A percentile compares a stretch with the other conserved stretches of the same genome.
phyloP scores from a whole-genome alignment of 2,329 filamentous ascomycete genomes.

The Dryadomyces quercus-mongolicae region DNA sequence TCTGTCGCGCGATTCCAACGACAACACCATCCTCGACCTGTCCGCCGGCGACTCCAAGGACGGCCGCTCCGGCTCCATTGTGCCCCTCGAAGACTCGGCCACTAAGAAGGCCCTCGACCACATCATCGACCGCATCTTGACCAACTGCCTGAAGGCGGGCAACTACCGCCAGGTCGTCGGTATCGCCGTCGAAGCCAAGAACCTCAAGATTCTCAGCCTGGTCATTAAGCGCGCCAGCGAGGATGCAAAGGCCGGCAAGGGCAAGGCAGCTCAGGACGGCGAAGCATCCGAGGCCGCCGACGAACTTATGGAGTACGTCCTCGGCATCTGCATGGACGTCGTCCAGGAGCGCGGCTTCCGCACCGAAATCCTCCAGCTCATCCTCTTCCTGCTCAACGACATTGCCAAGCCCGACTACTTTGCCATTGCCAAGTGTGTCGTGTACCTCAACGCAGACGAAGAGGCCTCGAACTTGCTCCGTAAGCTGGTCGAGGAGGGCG shows the following conservation, averaged over 20 bases:
- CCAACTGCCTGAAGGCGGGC: conserved; percentile 74
- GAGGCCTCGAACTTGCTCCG: conserved; percentile 80
- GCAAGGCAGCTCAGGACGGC: conserved; percentile 35
- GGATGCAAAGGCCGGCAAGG: conserved; percentile 63
- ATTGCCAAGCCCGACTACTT: conserved; percentile 93
- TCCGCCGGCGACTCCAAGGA: conserved; percentile 32
- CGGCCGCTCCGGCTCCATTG: conserved; percentile 45
- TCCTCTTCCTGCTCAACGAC: conserved; percentile 89
- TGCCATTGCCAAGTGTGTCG: conserved; percentile 93
- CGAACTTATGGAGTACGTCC: conserved; percentile 90
- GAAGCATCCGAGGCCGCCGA: conserved; percentile 52
- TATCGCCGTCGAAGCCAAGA: conserved; percentile 90
- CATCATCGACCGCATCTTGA: conserved; percentile 82
- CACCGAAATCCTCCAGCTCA: conserved; percentile 72
- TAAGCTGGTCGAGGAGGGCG: conserved; percentile 68
- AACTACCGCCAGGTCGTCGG: conserved; percentile 93
- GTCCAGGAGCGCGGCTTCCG: conserved; percentile 87
- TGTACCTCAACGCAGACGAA: conserved; percentile 85
- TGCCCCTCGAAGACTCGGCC: conserved; percentile 53
- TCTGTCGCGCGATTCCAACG: conserved; percentile 67
- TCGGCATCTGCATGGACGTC: conserved; percentile 95
- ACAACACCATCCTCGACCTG: conserved; percentile 50
- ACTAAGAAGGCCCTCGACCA: conserved; percentile 71
- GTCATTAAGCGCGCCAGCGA: conserved; percentile 84
- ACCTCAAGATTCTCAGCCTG: conserved; percentile 72